Conservation (phyloP, 2,329 filamentous ascomycete species). For the Ophiostoma novo-ulmi region DNA sequence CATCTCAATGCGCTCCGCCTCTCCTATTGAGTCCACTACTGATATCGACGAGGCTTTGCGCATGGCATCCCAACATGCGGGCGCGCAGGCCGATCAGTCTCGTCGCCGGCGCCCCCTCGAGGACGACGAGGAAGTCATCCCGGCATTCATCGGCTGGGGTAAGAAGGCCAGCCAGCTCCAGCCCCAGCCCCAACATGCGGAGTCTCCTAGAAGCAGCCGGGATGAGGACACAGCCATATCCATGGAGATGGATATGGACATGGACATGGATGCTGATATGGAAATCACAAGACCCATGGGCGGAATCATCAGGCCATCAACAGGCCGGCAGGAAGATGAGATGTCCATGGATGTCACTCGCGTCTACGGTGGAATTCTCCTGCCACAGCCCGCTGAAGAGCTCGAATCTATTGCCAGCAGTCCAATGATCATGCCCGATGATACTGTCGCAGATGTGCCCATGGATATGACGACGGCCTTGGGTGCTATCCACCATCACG, state of each 20-base stretch:
- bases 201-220: slow-evolving; percentile 24
- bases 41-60: slow-evolving; percentile 72
- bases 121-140: slow-evolving; percentile 65
- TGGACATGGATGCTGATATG: slow-evolving; percentile 40
- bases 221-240: slow-evolving; percentile 42
- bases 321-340: slow-evolving; percentile 42
- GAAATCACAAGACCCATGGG: slow-evolving; percentile 47
- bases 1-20: slow-evolving; percentile 50
- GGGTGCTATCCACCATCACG: slow-evolving; percentile 56
- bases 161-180: slow-evolving; percentile 44
- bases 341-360: slow-evolving; percentile 94
- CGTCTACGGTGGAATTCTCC: slow-evolving; percentile 72
- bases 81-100: slow-evolving; percentile 33
- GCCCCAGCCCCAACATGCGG: slow-evolving; percentile 25
- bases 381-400: slow-evolving; percentile 34
- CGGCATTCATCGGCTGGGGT: slow-evolving; percentile 68
- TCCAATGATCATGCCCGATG: slow-evolving; percentile 39
- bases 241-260: slow-evolving; percentile 43
- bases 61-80: slow-evolving; percentile 69
- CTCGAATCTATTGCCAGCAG: slow-evolving; percentile 29
- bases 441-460: slow-evolving; percentile 46
- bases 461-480: slow-evolving; percentile 84
- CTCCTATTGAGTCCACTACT: slow-evolving; percentile 61
- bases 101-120: slow-evolving; percentile 57
- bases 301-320: slow-evolving; percentile 36